Percentiles rank a stretch among this genome's conserved stretches.
These are phyloP conservation scores for Hymenoscyphus linearis DNA, from an alignment of 2,329 filamentous ascomycete genomes.

Conservation along the genomic window DNA sequence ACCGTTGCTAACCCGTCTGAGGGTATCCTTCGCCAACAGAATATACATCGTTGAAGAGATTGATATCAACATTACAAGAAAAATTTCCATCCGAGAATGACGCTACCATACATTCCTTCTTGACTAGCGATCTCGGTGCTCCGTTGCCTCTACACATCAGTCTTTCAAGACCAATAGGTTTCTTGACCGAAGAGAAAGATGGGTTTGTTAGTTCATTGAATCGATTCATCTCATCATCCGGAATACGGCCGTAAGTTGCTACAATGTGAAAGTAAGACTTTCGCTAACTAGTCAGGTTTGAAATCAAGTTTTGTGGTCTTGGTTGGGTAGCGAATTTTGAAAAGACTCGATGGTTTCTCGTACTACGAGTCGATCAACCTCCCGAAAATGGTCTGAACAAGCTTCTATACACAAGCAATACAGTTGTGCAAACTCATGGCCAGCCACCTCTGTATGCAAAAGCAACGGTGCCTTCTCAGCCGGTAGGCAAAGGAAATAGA, in stretches of 20 bases:
- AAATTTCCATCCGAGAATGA: constrained; percentile 9
- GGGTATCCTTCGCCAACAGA: constrained; percentile 50
- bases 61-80: constrained; percentile 37
- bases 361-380: constrained; percentile 54
- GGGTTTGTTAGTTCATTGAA: constrained; percentile 56
- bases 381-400: constrained; percentile 50
- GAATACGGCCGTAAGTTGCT: constrained; percentile 40
- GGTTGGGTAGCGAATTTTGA: constrained; percentile 64
- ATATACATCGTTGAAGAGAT: constrained; percentile 40
- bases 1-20: constrained; percentile 31
- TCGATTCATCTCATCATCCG: constrained; percentile 37
- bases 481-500: not conserved
- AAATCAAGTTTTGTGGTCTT: constrained; percentile 37
- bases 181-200: constrained; percentile 68
- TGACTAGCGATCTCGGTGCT: constrained; percentile 72
- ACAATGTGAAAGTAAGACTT: not conserved
- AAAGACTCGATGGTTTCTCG: constrained; percentile 74
- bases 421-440: constrained; percentile 49
- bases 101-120: constrained; percentile 54
- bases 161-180: constrained; percentile 73
- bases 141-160: constrained; percentile 85
- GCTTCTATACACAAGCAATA: constrained; percentile 65
- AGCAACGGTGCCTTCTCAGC: not conserved
- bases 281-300: constrained; percentile 21
- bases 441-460: constrained; percentile 67